Base-by-base conservation (phyloP, 164 flowering plant genomes). In the Aristolochia contorta region DNA sequence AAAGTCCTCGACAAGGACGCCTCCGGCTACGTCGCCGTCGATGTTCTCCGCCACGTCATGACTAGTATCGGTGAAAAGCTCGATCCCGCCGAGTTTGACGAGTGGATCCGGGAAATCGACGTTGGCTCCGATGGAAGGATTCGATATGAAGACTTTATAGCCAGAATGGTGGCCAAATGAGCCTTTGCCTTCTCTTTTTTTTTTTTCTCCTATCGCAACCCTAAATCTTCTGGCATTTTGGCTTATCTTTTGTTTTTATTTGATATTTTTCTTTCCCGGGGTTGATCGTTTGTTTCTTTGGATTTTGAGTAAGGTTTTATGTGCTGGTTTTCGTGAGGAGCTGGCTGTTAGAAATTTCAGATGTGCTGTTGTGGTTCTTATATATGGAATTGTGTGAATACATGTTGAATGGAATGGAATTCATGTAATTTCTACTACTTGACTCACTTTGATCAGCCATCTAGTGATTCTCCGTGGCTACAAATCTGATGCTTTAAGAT, bases 21-120 rank as follows among this genome's bases (percentile, higher is more conserved):
- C 22, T 82, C 93, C 37, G 93, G 96, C 12, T 87, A 19, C 75
- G 96, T 92, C 58, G 68, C 82, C 61, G 98, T 87, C 50, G 47
- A 85, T 27, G 93, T 87, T 72, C 88, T 92, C 58, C 83, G 91
- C n/a, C 98, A 92, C 71, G 81, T 87, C 47, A 71, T 92, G 24
- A 92, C 98, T 22, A 81, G 81, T 61, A 92, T 89, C 33, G 98
- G 98, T 8, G 98, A 92, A 84, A 92, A 89, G 74, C 82, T 89
- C 46, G 96, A 92, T 64, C 88, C 87, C 6, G 74, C 84, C 12
- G 98, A 92, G 79, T 92, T 92, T 56, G 98, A 92, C 62, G 96
- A 89, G 86, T 92, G 98, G 98, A 92, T 92, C 81, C 83, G 89
- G 14, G 98, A 89, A 74, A 87, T 92, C 27, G 93, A 89, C 60